Base-by-base conservation (phyloP, 1,284 basidiomycete species). In the Somion occarium region DNA sequence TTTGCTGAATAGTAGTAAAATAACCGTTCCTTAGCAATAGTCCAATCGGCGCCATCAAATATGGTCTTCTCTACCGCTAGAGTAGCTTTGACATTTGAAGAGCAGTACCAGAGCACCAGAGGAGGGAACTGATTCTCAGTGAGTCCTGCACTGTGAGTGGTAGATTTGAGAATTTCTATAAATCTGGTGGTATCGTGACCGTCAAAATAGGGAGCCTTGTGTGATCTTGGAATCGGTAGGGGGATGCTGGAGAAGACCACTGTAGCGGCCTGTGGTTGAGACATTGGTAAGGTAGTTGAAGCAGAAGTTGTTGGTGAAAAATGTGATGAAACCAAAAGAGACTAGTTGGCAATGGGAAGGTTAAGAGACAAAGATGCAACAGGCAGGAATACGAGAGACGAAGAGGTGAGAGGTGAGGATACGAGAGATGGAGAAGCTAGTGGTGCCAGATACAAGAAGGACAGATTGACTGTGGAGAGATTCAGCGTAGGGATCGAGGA, bases 21-120 rank as follows among this genome's bases (percentile, higher is more conserved):
- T 4, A 51, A 18, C 23, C 7, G 7, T 22, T 23, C 26, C 38
- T 47, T 51, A 7, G 50, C 50, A 2, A 3, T 23, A 20, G 20
- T 22, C 50, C 50, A 51, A 37, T 46, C 44, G 34, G 23, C 20
- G 22, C 27, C 30, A n/a, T 37, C 19, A 20, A 47, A 34, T 7
- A 34, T 7, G 7, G 7, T 15, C 2, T 2, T 18, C 9, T 15
- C 34, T 7, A 46, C 44, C 9, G n/a, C 4, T 11, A 51, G 3
- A 11, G 38, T 27, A 5, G 39, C 23, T 24, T 24, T 20, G 13
- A 51, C 38, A 2, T 34, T 38, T 18, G 5, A 3, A 24, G 44
- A 39, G 18, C 45, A 51, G 30, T 34, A 34, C 30, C 30, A 15
- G 15, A 34, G 30, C 7, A 34, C 30, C 30, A 34, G 30, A 34